These are phyloP conservation scores for Teunomyces stri DNA, from an alignment of 805 yeast species.

Conservation along the genomic window DNA sequence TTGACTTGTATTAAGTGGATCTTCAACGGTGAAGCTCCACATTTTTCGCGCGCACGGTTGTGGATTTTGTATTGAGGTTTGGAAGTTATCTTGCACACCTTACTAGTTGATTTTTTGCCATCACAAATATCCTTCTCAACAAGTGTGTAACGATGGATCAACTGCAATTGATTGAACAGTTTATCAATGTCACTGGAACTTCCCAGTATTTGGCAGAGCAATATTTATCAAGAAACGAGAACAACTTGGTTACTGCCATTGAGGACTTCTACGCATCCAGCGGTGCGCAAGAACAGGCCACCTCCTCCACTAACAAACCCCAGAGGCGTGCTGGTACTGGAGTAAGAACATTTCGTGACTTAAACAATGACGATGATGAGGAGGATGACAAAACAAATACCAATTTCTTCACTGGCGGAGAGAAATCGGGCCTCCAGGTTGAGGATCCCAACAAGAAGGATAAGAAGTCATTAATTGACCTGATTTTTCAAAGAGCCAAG, in stretches of 20 bases:
- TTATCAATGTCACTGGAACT: slow-evolving; percentile 35
- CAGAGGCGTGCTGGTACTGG: slow-evolving; percentile 15
- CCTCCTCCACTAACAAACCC: not conserved
- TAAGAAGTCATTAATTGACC: slow-evolving; percentile 50
- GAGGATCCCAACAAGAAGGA: slow-evolving; percentile 62
- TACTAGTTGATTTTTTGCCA: slow-evolving; percentile 5
- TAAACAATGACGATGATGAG: slow-evolving; percentile 40
- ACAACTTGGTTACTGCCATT: slow-evolving; percentile 38
- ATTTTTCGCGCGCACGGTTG: not conserved
- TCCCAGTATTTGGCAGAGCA: slow-evolving; percentile 38
- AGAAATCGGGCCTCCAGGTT: slow-evolving; percentile 75
- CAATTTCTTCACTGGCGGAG: slow-evolving; percentile 66
- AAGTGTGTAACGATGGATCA: slow-evolving; percentile 13
- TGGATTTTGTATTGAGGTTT: not conserved
- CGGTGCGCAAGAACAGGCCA: not conserved
- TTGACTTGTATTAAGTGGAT: too few relatives aligned
- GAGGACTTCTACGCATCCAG: slow-evolving; percentile 38
- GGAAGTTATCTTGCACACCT: not conserved
- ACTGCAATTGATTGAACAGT: slow-evolving; percentile 26
- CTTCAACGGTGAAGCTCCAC: too few relatives aligned
- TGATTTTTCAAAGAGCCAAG: slow-evolving; percentile 63
- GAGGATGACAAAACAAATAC: slow-evolving; percentile 53
- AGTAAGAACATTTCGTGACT: slow-evolving; percentile 38
- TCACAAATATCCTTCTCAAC: not conserved
- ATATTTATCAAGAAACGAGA: slow-evolving; percentile 34